Percentiles rank a stretch among this genome's conserved stretches.
Evolutionary conservation across 2,329 filamentous ascomycete species (phyloP).

Genomic region (Dactylonectria estremocensis): DNA sequence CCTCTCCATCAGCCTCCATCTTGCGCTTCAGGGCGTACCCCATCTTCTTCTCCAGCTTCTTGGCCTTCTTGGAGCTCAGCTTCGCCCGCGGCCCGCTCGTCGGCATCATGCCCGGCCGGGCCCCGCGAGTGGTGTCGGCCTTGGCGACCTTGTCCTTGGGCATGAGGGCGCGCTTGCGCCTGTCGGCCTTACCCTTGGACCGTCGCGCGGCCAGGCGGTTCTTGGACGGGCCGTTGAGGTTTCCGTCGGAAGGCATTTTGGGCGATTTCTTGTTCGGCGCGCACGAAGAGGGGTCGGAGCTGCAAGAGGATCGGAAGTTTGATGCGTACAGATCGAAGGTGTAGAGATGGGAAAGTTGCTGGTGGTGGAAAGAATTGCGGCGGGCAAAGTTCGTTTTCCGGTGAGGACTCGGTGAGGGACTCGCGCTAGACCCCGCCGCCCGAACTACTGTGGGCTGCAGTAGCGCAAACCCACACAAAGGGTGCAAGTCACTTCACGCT

Average conservation of each 20-base stretch:
- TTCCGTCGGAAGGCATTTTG: slow-evolving; percentile 70
- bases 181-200: slow-evolving; percentile 60
- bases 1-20: slow-evolving; percentile 65
- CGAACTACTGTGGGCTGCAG: background rate
- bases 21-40: slow-evolving; percentile 68
- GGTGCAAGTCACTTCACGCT: too few relatives aligned
- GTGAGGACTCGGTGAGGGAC: slow-evolving; percentile 4
- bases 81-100: slow-evolving; percentile 68
- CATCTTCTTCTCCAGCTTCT: slow-evolving; percentile 70
- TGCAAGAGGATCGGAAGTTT: background rate
- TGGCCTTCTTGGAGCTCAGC: slow-evolving; percentile 69
- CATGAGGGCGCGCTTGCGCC: slow-evolving; percentile 58
- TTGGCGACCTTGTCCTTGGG: slow-evolving; percentile 58
- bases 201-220: slow-evolving; percentile 66
- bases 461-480: slow-evolving; percentile 5
- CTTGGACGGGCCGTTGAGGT: slow-evolving; percentile 70
- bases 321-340: background rate
- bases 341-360: background rate
- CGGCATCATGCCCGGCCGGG: slow-evolving; percentile 67
- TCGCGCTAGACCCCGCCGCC: slow-evolving; percentile 5
- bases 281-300: slow-evolving; percentile 8
- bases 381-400: slow-evolving; percentile 16
- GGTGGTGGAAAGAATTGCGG: slow-evolving; percentile 8
- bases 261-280: background rate
- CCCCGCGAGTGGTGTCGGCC: slow-evolving; percentile 64